A percentile compares a stretch with the other conserved stretches of the same genome.
phyloP scores from a whole-genome alignment of 257 asterid species.

The Misopates orontium region DNA sequence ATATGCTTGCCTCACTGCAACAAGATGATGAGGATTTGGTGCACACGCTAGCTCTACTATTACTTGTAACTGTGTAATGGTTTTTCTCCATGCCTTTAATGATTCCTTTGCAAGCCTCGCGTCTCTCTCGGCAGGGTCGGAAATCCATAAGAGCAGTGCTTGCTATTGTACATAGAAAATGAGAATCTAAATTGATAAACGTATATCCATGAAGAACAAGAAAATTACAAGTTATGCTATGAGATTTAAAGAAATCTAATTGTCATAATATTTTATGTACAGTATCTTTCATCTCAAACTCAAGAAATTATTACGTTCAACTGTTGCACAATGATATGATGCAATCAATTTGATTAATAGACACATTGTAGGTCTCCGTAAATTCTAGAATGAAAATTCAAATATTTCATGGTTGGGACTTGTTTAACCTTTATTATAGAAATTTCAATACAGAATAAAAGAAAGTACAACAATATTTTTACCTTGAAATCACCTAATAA shows the following conservation, averaged over 20 bases:
- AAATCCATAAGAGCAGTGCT: conserved; percentile 66
- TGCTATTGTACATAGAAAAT: conserved; percentile 40
- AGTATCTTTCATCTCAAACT: too few species aligned
- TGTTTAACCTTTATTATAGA: too few species aligned
- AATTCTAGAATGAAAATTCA: too few species aligned
- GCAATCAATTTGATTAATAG: too few species aligned
- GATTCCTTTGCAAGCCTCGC: conserved; percentile 76
- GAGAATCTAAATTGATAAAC: not conserved
- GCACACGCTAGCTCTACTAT: conserved; percentile 82
- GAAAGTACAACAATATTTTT: too few species aligned
- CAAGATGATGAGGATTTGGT: conserved; percentile 67
- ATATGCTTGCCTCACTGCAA: conserved; percentile 63
- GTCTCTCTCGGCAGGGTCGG: conserved; percentile 78
- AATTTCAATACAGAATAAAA: too few species aligned
- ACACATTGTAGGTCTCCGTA: too few species aligned
- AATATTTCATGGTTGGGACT: too few species aligned
- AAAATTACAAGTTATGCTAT: not conserved
- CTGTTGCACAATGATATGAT: too few species aligned
- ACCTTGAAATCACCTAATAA: conserved; percentile 83
- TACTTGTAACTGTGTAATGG: conserved; percentile 51
- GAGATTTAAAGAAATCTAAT: too few species aligned
- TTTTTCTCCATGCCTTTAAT: conserved; percentile 50
- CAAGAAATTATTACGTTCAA: too few species aligned
- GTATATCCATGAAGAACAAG: not conserved
- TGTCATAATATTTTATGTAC: not conserved